These are phyloP conservation scores for Neurospora tetrasperma DNA, from an alignment of 495 filamentous ascomycete species.

Conservation along the genomic window DNA sequence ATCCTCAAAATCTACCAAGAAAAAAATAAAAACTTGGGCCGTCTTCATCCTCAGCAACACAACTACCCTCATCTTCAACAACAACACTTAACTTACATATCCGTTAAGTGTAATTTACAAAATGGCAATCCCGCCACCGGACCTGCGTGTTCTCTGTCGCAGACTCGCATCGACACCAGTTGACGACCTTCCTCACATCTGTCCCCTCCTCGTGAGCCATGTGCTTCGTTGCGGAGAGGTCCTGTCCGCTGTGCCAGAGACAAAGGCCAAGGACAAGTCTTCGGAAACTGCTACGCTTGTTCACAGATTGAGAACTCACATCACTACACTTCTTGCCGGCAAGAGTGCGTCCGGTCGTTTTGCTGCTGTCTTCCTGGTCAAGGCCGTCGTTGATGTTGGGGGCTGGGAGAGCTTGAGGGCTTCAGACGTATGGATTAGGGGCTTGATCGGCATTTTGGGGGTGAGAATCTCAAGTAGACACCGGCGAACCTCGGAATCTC, in stretches of 20 bases:
- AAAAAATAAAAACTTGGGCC: not conserved
- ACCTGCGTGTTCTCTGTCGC: conserved; percentile 55
- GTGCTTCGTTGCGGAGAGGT: conserved; percentile 49
- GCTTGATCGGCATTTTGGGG: conserved; percentile 57
- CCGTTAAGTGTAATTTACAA: not conserved
- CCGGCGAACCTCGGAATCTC: not conserved
- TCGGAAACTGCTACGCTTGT: conserved; percentile 54
- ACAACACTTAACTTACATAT: not conserved
- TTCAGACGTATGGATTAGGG: conserved; percentile 60
- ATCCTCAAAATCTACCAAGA: not conserved
- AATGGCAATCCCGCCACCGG: conserved; percentile 21
- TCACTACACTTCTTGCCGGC: conserved; percentile 66
- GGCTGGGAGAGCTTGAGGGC: conserved; percentile 67
- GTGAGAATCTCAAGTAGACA: conserved; percentile 32
- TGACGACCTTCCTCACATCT: conserved; percentile 52
- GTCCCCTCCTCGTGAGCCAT: conserved; percentile 50
- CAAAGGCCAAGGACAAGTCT: conserved; percentile 41
- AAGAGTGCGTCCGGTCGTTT: conserved; percentile 62
- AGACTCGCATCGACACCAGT: conserved; percentile 53
- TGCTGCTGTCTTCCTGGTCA: conserved; percentile 64
- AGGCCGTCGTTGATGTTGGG: conserved; percentile 69
- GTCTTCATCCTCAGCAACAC: not conserved
- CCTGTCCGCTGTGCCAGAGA: conserved; percentile 41
- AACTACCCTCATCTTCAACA: not conserved
- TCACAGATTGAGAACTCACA: conserved; percentile 68